These are phyloP conservation scores for Astrothelium subdiscretum DNA, from an alignment of 495 filamentous ascomycete species.

Conservation along the genomic window DNA sequence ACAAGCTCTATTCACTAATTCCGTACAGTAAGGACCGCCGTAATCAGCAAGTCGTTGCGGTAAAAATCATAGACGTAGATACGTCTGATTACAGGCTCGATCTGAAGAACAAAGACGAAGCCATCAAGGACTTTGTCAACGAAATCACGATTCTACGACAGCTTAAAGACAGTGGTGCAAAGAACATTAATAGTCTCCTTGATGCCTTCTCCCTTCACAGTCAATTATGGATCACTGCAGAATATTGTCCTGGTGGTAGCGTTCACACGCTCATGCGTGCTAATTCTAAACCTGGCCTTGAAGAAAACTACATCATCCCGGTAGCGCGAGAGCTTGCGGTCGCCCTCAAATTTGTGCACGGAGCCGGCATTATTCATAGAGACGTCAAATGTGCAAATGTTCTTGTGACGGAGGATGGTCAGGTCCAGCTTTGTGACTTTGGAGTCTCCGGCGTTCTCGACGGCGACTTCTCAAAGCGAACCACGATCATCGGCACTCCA, in stretches of 20 bases:
- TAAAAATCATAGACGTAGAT: constrained; percentile 96
- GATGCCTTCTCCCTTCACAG: constrained; percentile 78
- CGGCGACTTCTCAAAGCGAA: constrained; percentile 70
- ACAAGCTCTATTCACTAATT: not conserved
- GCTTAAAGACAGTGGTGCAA: constrained; percentile 69
- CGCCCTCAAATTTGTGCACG: constrained; percentile 76
- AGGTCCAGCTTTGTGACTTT: constrained; percentile 88
- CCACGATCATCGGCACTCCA: constrained; percentile 87
- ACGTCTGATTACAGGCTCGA: constrained; percentile 59
- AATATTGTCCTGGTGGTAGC: constrained; percentile 91
- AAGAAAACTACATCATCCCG: constrained; percentile 82
- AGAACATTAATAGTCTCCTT: constrained; percentile 83
- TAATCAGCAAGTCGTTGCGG: constrained; percentile 52
- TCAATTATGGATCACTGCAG: constrained; percentile 89
- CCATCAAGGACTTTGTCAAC: constrained; percentile 74
- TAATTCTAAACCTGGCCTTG: constrained; percentile 35
- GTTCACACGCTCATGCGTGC: constrained; percentile 69
- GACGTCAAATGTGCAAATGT: constrained; percentile 96
- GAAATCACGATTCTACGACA: constrained; percentile 80
- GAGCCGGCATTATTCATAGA: constrained; percentile 86
- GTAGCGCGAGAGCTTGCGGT: constrained; percentile 80
- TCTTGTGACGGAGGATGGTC: constrained; percentile 75
- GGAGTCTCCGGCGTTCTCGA: constrained; percentile 85
- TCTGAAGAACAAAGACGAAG: constrained; percentile 61
- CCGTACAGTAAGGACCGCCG: constrained; percentile 32